Percentiles rank a stretch among this genome's conserved stretches.
Conservation (phyloP, 345 rosid species). For the Aurinia saxatilis region DNA sequence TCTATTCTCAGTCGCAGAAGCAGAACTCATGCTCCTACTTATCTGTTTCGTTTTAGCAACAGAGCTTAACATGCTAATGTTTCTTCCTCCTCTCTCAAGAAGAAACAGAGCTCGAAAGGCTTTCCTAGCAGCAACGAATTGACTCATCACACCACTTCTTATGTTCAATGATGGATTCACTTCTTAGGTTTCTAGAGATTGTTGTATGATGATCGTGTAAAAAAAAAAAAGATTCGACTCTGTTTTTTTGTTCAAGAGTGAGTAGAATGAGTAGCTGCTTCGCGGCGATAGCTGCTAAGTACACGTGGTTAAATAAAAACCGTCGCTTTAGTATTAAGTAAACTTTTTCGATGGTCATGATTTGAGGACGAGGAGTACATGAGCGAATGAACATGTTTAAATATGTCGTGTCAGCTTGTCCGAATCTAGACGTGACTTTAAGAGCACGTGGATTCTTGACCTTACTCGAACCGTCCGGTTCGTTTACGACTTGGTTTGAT, state of each 20-base stretch:
- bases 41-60: too few relatives aligned
- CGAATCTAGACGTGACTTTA: not conserved
- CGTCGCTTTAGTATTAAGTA: not conserved
- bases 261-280: not conserved
- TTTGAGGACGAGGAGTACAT: not conserved
- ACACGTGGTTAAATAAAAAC: not conserved
- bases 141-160: constrained; percentile 28
- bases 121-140: constrained; percentile 11
- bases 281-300: not conserved
- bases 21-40: constrained; percentile 19
- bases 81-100: too few relatives aligned
- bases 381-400: not conserved
- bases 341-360: not conserved
- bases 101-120: constrained; percentile 26
- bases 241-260: not conserved
- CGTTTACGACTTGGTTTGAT: too few relatives aligned
- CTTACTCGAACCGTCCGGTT: too few relatives aligned
- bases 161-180: not conserved
- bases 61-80: too few relatives aligned
- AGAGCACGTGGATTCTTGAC: too few relatives aligned
- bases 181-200: not conserved
- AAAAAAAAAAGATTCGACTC: not conserved
- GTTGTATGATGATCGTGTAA: not conserved
- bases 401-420: not conserved
- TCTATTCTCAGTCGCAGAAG: constrained; percentile 16